Evolutionary conservation across 106 monocot species (phyloP), one percentile per base, ranked within the genome.

Genomic region (Ottelia alismoides): DNA sequence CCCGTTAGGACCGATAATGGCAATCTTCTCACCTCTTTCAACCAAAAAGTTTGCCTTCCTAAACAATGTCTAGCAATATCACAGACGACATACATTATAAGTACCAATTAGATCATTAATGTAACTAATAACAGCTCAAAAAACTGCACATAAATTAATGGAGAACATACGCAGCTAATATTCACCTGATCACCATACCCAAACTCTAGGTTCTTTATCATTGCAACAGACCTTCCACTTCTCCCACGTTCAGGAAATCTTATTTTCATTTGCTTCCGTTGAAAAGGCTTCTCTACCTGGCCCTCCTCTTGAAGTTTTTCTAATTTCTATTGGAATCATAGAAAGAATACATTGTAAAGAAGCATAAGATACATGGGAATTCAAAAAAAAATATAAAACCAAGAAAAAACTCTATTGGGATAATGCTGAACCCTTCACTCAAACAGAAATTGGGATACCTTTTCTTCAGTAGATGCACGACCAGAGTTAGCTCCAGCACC

Each of bases 1-100:
- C 55, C 96, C 96, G 76, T 98, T 98, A 53, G 90, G 89, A 28
- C 96, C 96, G 44, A 98, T 76, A 58, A 98, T 90, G 49, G 96
- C 96, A 31, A 90, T 68, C 49, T 98, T 90, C 67, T 98, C 96
- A 61, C 96, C 96, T 70, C 79, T 85, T 52, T 90, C 82, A 49
- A 85, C 71, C 16, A 80, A 58, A 55, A 98, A 73, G 72, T 85
- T 98, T 69, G 82, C 79, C 55, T 82, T 90, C 0, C 73, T 57
- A 57, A 85, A 98, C 53, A 98, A 52, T 16, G 58, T 43, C 88
- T 85, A 66, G 27, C 49, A n/a, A n/a, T n/a, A n/a, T n/a, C n/a
- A n/a, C n/a, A n/a, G n/a, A n/a, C n/a, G n/a, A n/a, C n/a, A n/a
- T n/a, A 69, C 25, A 43, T n/a, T 43, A 7, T 7, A 43, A 27